phyloP scores from a whole-genome alignment of 768 basidiomycete genomes.

The Psilocybe cyanescens region DNA sequence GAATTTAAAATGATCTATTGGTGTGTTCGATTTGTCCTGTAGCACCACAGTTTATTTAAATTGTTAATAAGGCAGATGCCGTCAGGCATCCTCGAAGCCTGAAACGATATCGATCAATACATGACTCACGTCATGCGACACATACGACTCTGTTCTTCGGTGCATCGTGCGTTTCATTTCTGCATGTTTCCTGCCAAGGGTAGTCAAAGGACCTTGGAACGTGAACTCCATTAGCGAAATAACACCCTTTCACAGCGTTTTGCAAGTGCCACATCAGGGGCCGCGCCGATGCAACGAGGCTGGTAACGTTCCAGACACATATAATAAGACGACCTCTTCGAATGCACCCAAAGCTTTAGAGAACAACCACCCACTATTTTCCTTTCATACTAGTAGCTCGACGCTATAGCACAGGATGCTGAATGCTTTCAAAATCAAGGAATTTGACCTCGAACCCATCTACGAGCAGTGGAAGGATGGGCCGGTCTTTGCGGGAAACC shows the following conservation, averaged over 20 bases:
- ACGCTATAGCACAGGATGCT: constrained; percentile 43
- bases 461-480: constrained; percentile 67
- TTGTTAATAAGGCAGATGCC: no score
- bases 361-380: no score
- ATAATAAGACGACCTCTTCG: neutral
- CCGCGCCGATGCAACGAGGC: constrained; percentile 23
- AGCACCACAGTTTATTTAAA: no score
- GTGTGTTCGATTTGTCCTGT: no score
- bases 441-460: constrained; percentile 74
- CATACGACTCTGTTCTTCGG: no score
- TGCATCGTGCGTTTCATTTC: constrained; percentile 16
- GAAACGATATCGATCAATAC: no score
- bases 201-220: constrained; percentile 1
- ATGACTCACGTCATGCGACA: no score
- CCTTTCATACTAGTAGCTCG: neutral
- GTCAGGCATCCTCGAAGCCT: no score
- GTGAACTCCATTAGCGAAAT: neutral
- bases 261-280: neutral
- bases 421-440: constrained; percentile 80
- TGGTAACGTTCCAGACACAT: neutral
- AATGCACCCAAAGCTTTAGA: neutral
- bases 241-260: neutral
- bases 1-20: no score
- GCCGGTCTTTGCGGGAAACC: constrained; percentile 68
- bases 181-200: constrained; percentile 1